Evolutionary conservation across 805 yeast species (phyloP), one percentile per base, ranked within the genome.

Genomic region (Pichia insulana): DNA sequence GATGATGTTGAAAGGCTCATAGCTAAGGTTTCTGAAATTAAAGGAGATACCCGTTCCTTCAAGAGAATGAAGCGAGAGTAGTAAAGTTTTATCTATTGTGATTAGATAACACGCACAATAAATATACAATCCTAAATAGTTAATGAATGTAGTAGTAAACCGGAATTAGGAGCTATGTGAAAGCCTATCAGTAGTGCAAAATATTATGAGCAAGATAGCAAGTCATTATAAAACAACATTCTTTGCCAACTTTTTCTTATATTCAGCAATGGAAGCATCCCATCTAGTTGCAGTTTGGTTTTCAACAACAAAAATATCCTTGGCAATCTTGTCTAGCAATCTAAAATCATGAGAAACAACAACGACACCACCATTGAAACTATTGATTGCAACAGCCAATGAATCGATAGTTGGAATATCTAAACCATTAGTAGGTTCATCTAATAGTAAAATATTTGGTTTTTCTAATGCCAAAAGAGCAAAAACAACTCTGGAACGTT

Each of bases 261-360:
- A 92, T 54, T 82, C 81, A 65, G 86, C 73, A 62, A 92, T 92
- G 36, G 82, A 60, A 56, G 95, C 95, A 50, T 92, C 85, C 98
- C 98, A 92, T 76, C 87, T 78, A 45, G 96, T 88, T 48, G 96
- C 95, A 33, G 92, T 85, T 71, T 83, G 84, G 74, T 92, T 68
- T 73, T 92, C 97, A 62, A 94, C 95, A 50, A 92, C 98, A 59
- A 73, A 90, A 64, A 92, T 92, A 61, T 92, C 97, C 72, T 90
- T 85, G 43, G 98, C 98, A 62, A 92, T 86, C 72, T 87, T 89
- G 67, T 90, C 96, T 65, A 92, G 76, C 59, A 92, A 76, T 71
- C 97, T 83, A 90, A 92, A 92, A 72, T 92, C 98, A 77, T 92
- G 98, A 49, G 97, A 88, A 52, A 92, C 98, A 46, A 92, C 96